These are phyloP conservation scores for Diaporthe vexans DNA, from an alignment of 2,329 filamentous ascomycete genomes.

Conservation along the genomic window DNA sequence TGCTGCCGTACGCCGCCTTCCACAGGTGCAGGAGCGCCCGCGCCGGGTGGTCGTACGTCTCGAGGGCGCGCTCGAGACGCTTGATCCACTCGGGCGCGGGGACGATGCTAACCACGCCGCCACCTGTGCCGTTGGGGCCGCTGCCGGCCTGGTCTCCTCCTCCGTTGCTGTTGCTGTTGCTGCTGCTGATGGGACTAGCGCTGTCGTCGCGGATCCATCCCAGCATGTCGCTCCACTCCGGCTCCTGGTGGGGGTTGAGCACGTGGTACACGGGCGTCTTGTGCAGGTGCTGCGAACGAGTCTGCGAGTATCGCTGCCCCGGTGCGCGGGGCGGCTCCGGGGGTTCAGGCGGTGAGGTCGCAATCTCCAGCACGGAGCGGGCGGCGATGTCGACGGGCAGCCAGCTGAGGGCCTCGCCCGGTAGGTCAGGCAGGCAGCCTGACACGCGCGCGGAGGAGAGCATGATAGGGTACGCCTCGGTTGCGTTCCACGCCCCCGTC, in stretches of 20 bases:
- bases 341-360: conserved; percentile 30
- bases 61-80: conserved; percentile 52
- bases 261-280: conserved; percentile 59
- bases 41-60: conserved; percentile 54
- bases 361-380: conserved; percentile 56
- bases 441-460: conserved; percentile 56
- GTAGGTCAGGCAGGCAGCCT: conserved; percentile 56
- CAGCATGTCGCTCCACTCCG: conserved; percentile 62
- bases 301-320: conserved; percentile 41
- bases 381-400: conserved; percentile 62
- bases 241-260: conserved; percentile 58
- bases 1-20: conserved; percentile 57
- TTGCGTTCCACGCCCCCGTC: conserved; percentile 60
- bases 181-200: neutral
- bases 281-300: conserved; percentile 44
- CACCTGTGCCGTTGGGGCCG: too few relatives aligned
- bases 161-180: too few relatives aligned
- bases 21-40: conserved; percentile 62
- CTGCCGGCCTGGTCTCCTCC: neutral
- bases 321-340: neutral
- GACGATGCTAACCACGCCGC: conserved; percentile 48
- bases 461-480: conserved; percentile 64
- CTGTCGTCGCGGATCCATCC: conserved; percentile 52
- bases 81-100: conserved; percentile 56
- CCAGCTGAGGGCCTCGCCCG: conserved; percentile 57